Evolutionary conservation across 108 stramenopile genomes (phyloP).

Genomic region (Nitzschia sp.): DNA sequence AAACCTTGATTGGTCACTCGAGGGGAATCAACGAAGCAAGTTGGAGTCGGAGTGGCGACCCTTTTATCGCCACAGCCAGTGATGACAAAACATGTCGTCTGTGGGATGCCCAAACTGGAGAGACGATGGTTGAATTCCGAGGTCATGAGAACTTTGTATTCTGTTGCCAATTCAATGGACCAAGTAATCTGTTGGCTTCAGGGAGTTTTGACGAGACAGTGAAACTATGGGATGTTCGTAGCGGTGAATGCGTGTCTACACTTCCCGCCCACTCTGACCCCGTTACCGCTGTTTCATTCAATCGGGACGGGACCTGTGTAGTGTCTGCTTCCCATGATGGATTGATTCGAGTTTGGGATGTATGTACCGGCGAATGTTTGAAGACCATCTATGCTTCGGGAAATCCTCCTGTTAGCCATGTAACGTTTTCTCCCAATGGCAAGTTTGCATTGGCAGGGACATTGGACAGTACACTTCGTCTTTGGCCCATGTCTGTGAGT

Average conservation of each 20-base stretch:
- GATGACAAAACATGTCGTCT: constrained; percentile 90
- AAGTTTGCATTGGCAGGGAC: constrained; percentile 82
- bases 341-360: constrained; percentile 93
- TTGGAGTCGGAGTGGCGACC: constrained; percentile 62
- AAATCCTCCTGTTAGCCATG: constrained; percentile 81
- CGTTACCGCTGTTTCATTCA: constrained; percentile 89
- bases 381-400: constrained; percentile 93
- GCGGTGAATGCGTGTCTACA: constrained; percentile 87
- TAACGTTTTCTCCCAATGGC: constrained; percentile 90
- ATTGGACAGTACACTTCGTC: constrained; percentile 71
- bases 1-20: constrained; percentile 61
- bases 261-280: constrained; percentile 95
- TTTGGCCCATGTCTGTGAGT: constrained; percentile 70
- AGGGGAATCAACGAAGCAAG: constrained; percentile 85
- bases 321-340: constrained; percentile 88
- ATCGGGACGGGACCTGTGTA: constrained; percentile 85
- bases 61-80: constrained; percentile 82
- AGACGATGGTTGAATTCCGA: constrained; percentile 81
- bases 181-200: constrained; percentile 71
- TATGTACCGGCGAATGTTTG: constrained; percentile 90
- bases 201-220: constrained; percentile 95
- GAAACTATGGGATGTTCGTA: constrained; percentile 92
- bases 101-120: constrained; percentile 82
- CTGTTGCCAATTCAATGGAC: constrained; percentile 75
- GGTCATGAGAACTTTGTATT: constrained; percentile 94